Evolutionary conservation across 129 eudicot genomes (phyloP), one percentile per base, ranked within the genome.

Genomic region (Pulicaria dysenterica): DNA sequence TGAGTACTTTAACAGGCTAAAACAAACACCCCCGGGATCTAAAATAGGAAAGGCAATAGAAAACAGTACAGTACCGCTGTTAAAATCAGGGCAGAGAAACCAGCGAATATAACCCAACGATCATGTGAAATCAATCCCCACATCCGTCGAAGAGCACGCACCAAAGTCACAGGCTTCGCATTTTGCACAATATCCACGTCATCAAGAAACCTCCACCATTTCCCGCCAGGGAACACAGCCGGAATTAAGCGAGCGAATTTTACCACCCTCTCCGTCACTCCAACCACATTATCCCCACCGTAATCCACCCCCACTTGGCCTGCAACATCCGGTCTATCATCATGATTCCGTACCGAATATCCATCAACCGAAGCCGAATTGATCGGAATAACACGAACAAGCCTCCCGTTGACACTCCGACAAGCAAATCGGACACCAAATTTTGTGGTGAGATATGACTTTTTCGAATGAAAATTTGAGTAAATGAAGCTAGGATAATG

Each of bases 141-240:
- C 96, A 93, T 93, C 77, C 93, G 71, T 11, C 53, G 55, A 55
- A 93, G 90, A 13, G 98, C 98, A 60, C 77, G 54, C 42, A 84
- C 69, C 69, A 93, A 85, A 39, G 96, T 89, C 55, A 93, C 96
- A 48, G 96, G 95, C 76, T 89, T 87, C 1, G 98, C 92, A 43
- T 46, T 69, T 37, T 76, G 34, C 40, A 43, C 84, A 55, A 83
- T 62, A 8, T 77, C 92, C 51, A 85, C 88, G 8, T 85, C 90
- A 40, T 79, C 81, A 1, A 86, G 67, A 67, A 93, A 83, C 67
- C 68, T 84, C 98, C 98, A 93, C 95, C 96, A 93, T 6, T 80
- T 74, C n/a, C 98, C 98, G 64, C 98, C 95, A 1, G 98, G 98
- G 16, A 93, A 64, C 45, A 89, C 36, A 12, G 84, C 58, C 69